phyloP scores from a whole-genome alignment of 768 basidiomycete genomes.

The Naematelia encephala region DNA sequence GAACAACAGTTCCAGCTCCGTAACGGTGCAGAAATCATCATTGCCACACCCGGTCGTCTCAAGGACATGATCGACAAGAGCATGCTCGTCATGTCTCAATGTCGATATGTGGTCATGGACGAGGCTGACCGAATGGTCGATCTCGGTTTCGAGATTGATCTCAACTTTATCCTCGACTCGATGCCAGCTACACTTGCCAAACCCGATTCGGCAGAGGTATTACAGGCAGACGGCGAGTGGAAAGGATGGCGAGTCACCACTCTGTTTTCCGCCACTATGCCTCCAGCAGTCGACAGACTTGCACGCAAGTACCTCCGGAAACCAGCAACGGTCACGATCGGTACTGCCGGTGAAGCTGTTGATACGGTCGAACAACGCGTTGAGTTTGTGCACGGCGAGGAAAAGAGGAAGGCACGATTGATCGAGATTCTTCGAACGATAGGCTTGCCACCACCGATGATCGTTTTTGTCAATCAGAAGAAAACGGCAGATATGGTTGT shows the following conservation, averaged over 20 bases:
- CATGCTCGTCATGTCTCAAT: slow-evolving; percentile 92
- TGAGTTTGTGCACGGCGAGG: slow-evolving; percentile 87
- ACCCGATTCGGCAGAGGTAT: slow-evolving; percentile 75
- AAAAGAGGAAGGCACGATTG: slow-evolving; percentile 91
- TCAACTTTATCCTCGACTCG: slow-evolving; percentile 91
- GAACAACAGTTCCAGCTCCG: slow-evolving; percentile 97
- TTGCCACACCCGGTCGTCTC: slow-evolving; percentile 96
- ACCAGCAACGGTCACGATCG: slow-evolving; percentile 94
- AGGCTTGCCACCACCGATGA: slow-evolving; percentile 81
- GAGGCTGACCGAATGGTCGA: slow-evolving; percentile 99
- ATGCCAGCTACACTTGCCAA: slow-evolving; percentile 83
- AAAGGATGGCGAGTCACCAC: slow-evolving; percentile 69
- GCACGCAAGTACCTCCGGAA: slow-evolving; percentile 89
- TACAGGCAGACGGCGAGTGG: slow-evolving; percentile 57
- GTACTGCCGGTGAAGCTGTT: slow-evolving; percentile 95
- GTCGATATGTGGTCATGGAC: slow-evolving; percentile 99
- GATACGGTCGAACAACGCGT: slow-evolving; percentile 96
- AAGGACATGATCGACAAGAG: slow-evolving; percentile 96
- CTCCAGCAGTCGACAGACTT: slow-evolving; percentile 57
- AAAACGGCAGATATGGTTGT: slow-evolving; percentile 98
- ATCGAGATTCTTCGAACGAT: slow-evolving; percentile 90
- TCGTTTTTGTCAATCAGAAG: slow-evolving; percentile 99
- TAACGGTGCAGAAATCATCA: slow-evolving; percentile 98
- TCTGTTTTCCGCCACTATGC: slow-evolving; percentile 70
- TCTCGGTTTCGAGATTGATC: slow-evolving; percentile 89